Evolutionary conservation across 2,329 filamentous ascomycete genomes (phyloP).

Genomic region (Colletotrichum agaves): DNA sequence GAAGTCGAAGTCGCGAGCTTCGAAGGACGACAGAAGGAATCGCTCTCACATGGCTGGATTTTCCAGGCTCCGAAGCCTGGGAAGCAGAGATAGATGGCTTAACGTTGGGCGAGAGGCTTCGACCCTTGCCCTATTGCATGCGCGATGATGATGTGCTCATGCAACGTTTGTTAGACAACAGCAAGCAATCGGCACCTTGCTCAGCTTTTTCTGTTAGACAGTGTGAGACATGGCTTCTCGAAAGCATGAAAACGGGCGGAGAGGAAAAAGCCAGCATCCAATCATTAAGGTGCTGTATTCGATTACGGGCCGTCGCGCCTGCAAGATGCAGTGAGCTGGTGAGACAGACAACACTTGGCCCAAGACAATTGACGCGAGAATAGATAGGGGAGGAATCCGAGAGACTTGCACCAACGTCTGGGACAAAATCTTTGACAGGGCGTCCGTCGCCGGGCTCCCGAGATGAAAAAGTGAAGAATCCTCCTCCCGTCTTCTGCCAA

Average conservation of each 20-base stretch:
- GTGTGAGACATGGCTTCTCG: conserved; percentile 25
- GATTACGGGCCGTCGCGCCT: conserved; percentile 33
- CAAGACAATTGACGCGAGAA: conserved; percentile 19
- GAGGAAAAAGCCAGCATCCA: background rate
- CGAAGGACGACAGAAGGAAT: too few relatives aligned
- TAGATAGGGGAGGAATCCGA: conserved; percentile 8
- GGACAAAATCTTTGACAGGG: background rate
- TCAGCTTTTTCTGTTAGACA: conserved; percentile 6
- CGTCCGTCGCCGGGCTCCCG: too few relatives aligned
- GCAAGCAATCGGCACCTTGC: background rate
- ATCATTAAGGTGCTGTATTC: conserved; percentile 13
- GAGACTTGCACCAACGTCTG: background rate
- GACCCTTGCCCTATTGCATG: background rate
- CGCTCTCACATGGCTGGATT: background rate
- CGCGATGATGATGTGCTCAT: too few relatives aligned
- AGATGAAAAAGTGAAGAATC: too few relatives aligned
- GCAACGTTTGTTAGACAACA: conserved; percentile 1
- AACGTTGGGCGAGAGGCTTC: too few relatives aligned
- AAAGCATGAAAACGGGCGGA: conserved; percentile 8
- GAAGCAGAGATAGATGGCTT: background rate
- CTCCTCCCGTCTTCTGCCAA: conserved; percentile 38
- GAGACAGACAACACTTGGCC: conserved; percentile 14
- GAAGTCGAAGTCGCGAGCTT: too few relatives aligned
- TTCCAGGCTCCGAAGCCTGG: background rate
- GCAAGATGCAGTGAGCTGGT: conserved; percentile 17